phyloP scores from a whole-genome alignment of 192 early-diverging fungal genomes.

The Podila minutissima region DNA sequence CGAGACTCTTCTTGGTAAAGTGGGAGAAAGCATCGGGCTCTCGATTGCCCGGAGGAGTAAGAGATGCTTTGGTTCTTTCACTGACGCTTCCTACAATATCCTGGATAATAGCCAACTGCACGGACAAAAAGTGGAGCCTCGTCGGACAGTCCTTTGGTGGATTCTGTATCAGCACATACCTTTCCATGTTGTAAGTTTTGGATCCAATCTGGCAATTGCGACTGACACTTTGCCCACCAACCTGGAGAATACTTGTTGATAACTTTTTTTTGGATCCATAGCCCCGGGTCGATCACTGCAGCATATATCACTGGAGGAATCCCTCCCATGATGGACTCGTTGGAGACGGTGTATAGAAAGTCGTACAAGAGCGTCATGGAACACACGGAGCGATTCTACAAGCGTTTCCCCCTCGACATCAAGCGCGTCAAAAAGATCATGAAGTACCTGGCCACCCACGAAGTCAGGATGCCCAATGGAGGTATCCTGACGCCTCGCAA shows the following conservation, averaged over 20 bases:
- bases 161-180: conserved; percentile 73
- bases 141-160: conserved; percentile 79
- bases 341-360: conserved; percentile 68
- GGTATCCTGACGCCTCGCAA: conserved; percentile 69
- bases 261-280: conserved; percentile 2
- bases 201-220: background rate
- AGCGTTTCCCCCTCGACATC: conserved; percentile 69
- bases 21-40: background rate
- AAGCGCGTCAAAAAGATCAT: conserved; percentile 69
- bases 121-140: conserved; percentile 56
- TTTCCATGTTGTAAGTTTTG: conserved; percentile 68
- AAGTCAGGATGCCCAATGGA: conserved; percentile 67
- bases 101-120: conserved; percentile 12
- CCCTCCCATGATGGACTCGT: conserved; percentile 69
- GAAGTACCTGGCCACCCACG: conserved; percentile 55
- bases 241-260: too few species aligned
- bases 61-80: too few species aligned
- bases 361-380: conserved; percentile 68
- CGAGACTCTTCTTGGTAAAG: conserved; percentile 57
- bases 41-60: too few species aligned
- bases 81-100: background rate
- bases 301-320: conserved; percentile 77
- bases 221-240: background rate
- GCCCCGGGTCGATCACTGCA: conserved; percentile 65
- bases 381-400: conserved; percentile 71